A percentile compares a stretch with the other conserved stretches of the same genome.
Evolutionary conservation across 2,329 filamentous ascomycete species (phyloP).

Genomic region (Corinectria fuckeliana): DNA sequence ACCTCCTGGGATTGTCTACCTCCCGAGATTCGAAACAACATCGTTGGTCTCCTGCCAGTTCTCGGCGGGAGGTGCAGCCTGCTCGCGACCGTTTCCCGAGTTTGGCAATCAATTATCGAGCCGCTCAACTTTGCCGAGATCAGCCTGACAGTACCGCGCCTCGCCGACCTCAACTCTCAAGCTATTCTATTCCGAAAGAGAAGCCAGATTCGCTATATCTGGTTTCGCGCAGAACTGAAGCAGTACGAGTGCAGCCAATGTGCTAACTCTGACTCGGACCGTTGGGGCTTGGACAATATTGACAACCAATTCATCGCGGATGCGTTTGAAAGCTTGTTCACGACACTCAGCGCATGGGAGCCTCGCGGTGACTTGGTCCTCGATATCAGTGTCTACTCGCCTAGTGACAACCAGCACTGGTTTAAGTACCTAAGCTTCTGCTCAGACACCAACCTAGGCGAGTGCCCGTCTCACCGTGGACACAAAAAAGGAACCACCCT

Average conservation of each 20-base stretch:
- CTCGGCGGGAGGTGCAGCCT: slow-evolving; percentile 23
- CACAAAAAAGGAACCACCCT: slow-evolving; percentile 24
- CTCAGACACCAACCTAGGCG: slow-evolving; percentile 24
- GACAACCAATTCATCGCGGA: slow-evolving; percentile 37
- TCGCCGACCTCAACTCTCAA: slow-evolving; percentile 24
- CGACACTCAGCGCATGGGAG: slow-evolving; percentile 42
- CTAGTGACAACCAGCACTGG: slow-evolving; percentile 44
- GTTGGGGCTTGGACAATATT: slow-evolving; percentile 27
- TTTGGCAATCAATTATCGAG: slow-evolving; percentile 36
- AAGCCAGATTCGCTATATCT: slow-evolving; percentile 36
- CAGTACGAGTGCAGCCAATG: slow-evolving; percentile 33
- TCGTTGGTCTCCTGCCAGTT: slow-evolving; percentile 25
- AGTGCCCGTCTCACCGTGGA: slow-evolving; percentile 13
- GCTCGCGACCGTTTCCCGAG: slow-evolving; percentile 29
- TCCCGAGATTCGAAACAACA: slow-evolving; percentile 24
- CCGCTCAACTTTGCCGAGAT: slow-evolving; percentile 37
- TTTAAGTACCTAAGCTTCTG: slow-evolving; percentile 43
- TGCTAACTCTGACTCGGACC: slow-evolving; percentile 6
- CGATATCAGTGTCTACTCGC: slow-evolving; percentile 48
- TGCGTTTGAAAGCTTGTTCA: slow-evolving; percentile 42
- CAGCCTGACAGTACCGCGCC: slow-evolving; percentile 32
- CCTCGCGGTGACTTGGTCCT: slow-evolving; percentile 42
- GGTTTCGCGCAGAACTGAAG: slow-evolving; percentile 40
- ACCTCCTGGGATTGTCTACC: slow-evolving; percentile 24
- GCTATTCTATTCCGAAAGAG: slow-evolving; percentile 33